Conservation (phyloP, 73 alveolate species). For the Stentor coeruleus region DNA sequence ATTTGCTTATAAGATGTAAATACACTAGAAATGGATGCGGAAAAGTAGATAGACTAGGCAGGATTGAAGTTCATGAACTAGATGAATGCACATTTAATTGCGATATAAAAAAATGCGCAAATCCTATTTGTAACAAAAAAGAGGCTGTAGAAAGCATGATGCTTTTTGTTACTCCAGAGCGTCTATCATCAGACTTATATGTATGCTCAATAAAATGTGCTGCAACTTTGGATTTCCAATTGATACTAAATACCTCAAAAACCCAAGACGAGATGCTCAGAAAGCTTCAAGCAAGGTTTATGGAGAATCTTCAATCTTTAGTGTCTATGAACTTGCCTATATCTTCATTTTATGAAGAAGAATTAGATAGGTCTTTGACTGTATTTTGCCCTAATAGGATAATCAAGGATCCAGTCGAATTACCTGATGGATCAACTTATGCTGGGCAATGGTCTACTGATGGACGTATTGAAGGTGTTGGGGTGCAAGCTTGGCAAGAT, state of each 20-base stretch:
- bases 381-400: not conserved
- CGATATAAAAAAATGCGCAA: slow-evolving; percentile 27
- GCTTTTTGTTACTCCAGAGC: slow-evolving; percentile 18
- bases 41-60: slow-evolving; percentile 12
- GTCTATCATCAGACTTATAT: not conserved
- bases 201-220: slow-evolving; percentile 30
- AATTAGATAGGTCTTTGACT: not conserved
- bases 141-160: slow-evolving; percentile 28
- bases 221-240: slow-evolving; percentile 21
- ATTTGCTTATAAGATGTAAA: slow-evolving; percentile 2
- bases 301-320: not conserved
- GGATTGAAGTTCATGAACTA: slow-evolving; percentile 20
- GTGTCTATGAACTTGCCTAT: not conserved
- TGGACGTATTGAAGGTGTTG: slow-evolving; percentile 64
- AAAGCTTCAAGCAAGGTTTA: not conserved
- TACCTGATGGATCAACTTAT: slow-evolving; percentile 47
- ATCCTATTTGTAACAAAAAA: slow-evolving; percentile 2
- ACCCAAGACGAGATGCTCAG: slow-evolving; percentile 21
- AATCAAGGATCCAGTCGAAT: slow-evolving; percentile 12
- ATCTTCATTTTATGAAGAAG: slow-evolving; percentile 1
- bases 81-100: slow-evolving; percentile 30
- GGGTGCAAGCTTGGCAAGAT: slow-evolving; percentile 67
- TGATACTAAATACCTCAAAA: slow-evolving; percentile 4
- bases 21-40: slow-evolving; percentile 18
- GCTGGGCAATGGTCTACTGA: slow-evolving; percentile 74